phyloP scores from a whole-genome alignment of 1,284 basidiomycete species.

The Cryptococcus floricola region DNA sequence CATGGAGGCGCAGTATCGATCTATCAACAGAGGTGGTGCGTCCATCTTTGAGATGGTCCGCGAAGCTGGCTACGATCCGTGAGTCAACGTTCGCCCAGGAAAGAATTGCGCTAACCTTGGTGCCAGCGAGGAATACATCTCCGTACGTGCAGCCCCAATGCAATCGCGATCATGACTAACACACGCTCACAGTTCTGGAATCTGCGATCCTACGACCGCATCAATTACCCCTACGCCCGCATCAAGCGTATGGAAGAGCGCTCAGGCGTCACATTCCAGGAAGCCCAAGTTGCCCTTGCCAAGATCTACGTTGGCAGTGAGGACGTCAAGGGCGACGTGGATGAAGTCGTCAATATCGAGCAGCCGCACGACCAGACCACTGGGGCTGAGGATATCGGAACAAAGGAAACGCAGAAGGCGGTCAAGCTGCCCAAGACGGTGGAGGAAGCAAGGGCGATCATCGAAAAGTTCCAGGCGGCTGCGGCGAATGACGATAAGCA shows the following conservation, averaged over 20 bases:
- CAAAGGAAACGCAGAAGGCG: constrained; percentile 43
- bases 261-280: constrained; percentile 72
- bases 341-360: constrained; percentile 47
- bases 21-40: constrained; percentile 79
- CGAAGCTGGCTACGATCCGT: constrained; percentile 76
- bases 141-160: constrained; percentile 38
- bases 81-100: constrained; percentile 13
- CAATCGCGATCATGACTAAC: background rate
- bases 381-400: constrained; percentile 55
- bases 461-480: constrained; percentile 64
- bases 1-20: constrained; percentile 55
- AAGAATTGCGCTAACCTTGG: constrained; percentile 1
- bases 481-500: constrained; percentile 47
- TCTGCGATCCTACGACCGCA: constrained; percentile 81
- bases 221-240: constrained; percentile 66
- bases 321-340: constrained; percentile 31
- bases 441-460: constrained; percentile 61
- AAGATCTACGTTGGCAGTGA: constrained; percentile 70
- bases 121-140: constrained; percentile 50
- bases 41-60: constrained; percentile 81
- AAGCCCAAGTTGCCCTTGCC: constrained; percentile 81
- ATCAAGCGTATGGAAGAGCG: constrained; percentile 66
- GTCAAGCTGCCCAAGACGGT: constrained; percentile 58
- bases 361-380: constrained; percentile 56
- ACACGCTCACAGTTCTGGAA: constrained; percentile 69